Percentiles rank a stretch among this genome's conserved stretches.
Conservation (phyloP, 1,284 basidiomycete species). For the Cutaneotrichosporon sp. region DNA sequence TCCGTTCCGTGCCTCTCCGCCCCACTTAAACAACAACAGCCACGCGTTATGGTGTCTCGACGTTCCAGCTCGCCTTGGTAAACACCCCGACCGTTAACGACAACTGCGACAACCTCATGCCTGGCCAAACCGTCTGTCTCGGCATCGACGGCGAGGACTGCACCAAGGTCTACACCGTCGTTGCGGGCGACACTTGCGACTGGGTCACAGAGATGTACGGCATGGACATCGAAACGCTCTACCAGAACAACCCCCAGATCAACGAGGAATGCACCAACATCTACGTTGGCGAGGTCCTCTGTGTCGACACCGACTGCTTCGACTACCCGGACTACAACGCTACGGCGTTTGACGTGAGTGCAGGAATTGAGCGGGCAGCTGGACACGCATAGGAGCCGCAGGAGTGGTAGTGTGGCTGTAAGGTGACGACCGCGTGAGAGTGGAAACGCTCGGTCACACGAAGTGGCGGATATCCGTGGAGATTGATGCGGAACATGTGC, state of each 20-base stretch:
- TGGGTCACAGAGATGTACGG: conserved; percentile 39
- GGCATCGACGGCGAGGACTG: conserved; percentile 45
- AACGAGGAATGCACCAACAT: conserved; percentile 47
- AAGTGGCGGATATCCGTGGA: too few species aligned
- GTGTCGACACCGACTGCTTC: conserved; percentile 42
- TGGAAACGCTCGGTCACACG: too few species aligned
- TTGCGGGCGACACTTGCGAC: conserved; percentile 46
- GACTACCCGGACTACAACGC: conserved; percentile 42
- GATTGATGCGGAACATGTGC: too few species aligned
- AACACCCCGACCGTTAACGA: conserved; percentile 46
- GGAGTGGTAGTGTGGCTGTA: too few species aligned
- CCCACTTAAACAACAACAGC: too few species aligned
- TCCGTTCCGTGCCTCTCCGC: not conserved
- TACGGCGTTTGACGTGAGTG: conserved; percentile 39
- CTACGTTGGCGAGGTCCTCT: conserved; percentile 50
- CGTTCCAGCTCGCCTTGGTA: conserved; percentile 49
- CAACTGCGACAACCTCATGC: conserved; percentile 46
- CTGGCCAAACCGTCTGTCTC: conserved; percentile 45
- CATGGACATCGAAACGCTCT: conserved; percentile 40
- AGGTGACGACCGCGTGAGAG: too few species aligned
- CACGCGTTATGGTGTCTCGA: conserved; percentile 45
- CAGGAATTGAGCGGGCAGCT: not conserved
- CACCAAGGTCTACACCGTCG: conserved; percentile 47
- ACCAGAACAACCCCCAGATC: conserved; percentile 50
- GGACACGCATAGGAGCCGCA: too few species aligned